Evolutionary conservation across 1,284 basidiomycete genomes (phyloP), one percentile per base, ranked within the genome.

Genomic region (Bjerkandera adusta): DNA sequence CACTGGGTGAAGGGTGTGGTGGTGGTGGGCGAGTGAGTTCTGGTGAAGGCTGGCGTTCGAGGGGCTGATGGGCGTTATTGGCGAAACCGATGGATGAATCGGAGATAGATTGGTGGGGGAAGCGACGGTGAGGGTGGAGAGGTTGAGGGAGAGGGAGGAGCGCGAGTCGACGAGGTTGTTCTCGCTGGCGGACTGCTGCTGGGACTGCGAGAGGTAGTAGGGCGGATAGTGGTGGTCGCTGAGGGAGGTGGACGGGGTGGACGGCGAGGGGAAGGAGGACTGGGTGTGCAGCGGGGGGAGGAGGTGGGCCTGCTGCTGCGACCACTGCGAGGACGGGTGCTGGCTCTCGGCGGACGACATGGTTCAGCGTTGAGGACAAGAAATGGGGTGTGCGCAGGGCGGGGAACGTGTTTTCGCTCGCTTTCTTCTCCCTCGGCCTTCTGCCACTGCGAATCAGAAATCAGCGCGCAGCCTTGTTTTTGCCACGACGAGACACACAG

Each of bases 81-180:
- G 76, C n/a, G 77, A 76, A 36, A 78, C 66, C 36, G 71, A 70
- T 4, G 75, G 72, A 35, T 71, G 75, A 56, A 81, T 76, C 34
- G 83, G 82, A 10, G 81, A 83, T 43, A 79, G 69, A 49, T 75
- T 75, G 15, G 78, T 73, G 13, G 84, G 81, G 11, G 81, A 83
- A 27, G 81, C 64, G 51, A 86, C 83, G 40, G 76, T 69, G 45
- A 87, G 72, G 1, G 74, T 72, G 25, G 78, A 79, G 47, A 87
- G 69, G 60, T 86, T 87, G 61, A 87, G 76, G n/a, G 81, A 78
- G 45, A 86, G 71, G 0, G 65, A 56, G 5, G 64, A 55, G 45
- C 60, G 26, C 25, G 15, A 54, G 58, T 64, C 60, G 43, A 56
- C 55, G 11, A 55, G 52, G 46, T 53, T 51, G n/a, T 50, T 49